Base-by-base conservation (phyloP, 192 early-diverging fungal species). In the Rhizophlyctis rosea region DNA sequence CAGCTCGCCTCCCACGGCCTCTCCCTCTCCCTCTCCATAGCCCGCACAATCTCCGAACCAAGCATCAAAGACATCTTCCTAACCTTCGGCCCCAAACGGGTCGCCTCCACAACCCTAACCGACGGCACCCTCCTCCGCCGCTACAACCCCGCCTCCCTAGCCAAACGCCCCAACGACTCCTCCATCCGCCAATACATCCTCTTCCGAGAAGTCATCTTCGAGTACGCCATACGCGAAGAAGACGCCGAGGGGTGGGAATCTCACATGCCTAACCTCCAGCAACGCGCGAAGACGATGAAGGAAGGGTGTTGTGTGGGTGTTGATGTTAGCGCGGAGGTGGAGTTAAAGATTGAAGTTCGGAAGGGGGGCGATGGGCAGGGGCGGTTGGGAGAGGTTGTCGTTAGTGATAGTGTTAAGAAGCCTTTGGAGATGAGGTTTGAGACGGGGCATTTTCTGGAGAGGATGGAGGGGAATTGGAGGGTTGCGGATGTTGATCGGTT, bases 181-280 rank as follows among this genome's bases (percentile, higher is more conserved):
- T n/a, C n/a, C n/a, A n/a, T n/a, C n/a, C n/a, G n/a, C n/a, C n/a
- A n/a, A n/a, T 31, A 9, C 0, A 18, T 30, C 39, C 28, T 57
- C 14, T 65, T 48, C 27, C 50, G 64, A 14, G 64, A 65, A n/a
- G 64, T 65, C 3, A 54, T 47, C 5, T 65, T 65, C 39, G 64
- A 54, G 55, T 65, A 49, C 52, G 54, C 28, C 0, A 47, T 47
- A 3, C n/a, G n/a, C 2, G 4, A 36, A 7, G n/a, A 21, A 1
- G 7, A 21, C 34, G 58, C 33, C 36, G 33, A 47, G 16, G 27
- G 25, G 5, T n/a, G 24, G 30, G 21, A 23, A 2, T 31, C 34
- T n/a, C 27, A 16, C 18, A 18, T 53, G 28, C 62, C 33, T 56
- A 24, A 50, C 4, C 27, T 64, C 23, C n/a, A 24, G 0, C 30